These are phyloP conservation scores for Globisporangium canariense DNA, from an alignment of 352 stramenopile species.

Conservation along the genomic window DNA sequence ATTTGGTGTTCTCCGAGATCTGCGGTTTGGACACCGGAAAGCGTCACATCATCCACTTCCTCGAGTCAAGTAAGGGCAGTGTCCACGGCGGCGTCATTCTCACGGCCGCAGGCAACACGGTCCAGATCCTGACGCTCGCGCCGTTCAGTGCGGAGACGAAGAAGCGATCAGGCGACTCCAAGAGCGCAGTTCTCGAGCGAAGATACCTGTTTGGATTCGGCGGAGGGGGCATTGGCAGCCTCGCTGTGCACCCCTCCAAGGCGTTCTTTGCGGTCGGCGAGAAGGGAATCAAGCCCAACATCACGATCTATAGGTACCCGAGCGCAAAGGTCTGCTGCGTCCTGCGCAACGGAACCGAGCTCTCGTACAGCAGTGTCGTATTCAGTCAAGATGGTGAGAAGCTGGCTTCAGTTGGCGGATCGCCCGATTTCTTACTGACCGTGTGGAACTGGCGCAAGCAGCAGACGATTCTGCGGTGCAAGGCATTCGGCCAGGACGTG, in stretches of 20 bases:
- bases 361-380: constrained; percentile 66
- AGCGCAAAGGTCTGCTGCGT: constrained; percentile 63
- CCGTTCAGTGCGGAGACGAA: constrained; percentile 13
- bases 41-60: constrained; percentile 60
- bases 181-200: constrained; percentile 23
- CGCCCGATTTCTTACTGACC: constrained; percentile 90
- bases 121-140: constrained; percentile 60
- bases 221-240: constrained; percentile 55
- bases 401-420: constrained; percentile 83
- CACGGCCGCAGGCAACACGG: constrained; percentile 65
- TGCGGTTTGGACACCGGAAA: constrained; percentile 64
- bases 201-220: constrained; percentile 70
- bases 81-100: constrained; percentile 60
- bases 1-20: constrained; percentile 66
- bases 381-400: constrained; percentile 84
- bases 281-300: constrained; percentile 84
- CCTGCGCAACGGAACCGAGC: constrained; percentile 81
- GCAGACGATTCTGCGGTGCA: constrained; percentile 88
- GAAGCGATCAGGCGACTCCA: constrained; percentile 9
- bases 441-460: constrained; percentile 92
- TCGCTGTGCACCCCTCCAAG: constrained; percentile 67
- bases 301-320: constrained; percentile 89
- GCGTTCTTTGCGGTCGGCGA: constrained; percentile 86
- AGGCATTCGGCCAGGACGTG: constrained; percentile 94
- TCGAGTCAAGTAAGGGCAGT: constrained; percentile 34